Percentiles rank a stretch among this genome's conserved stretches.
phyloP scores from a whole-genome alignment of 345 rosid species.

The Xanthoceras sorbifolium region DNA sequence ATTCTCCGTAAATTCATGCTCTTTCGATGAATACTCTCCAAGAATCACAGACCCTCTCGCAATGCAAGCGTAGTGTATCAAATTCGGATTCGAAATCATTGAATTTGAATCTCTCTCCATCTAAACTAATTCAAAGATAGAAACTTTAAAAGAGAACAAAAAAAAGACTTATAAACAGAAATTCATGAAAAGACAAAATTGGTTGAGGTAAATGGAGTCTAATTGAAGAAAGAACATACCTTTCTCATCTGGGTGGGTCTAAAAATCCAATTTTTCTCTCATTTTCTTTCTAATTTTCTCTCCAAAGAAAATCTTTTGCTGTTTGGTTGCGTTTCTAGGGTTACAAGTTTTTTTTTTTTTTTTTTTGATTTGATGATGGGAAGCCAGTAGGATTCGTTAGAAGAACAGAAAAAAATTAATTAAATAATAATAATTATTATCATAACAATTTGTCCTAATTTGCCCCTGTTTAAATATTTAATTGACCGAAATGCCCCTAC shows the following conservation, averaged over 20 bases:
- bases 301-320: not conserved
- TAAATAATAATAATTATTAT: not conserved
- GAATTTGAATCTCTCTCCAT: constrained; percentile 17
- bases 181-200: constrained; percentile 9
- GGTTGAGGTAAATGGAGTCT: not conserved
- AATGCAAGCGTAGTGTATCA: constrained; percentile 63
- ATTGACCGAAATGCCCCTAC: not conserved
- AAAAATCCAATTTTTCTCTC: not conserved
- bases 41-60: constrained; percentile 62
- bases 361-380: not conserved
- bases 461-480: not conserved
- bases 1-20: constrained; percentile 47
- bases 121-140: not conserved
- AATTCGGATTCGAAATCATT: constrained; percentile 67
- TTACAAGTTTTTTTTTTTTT: not conserved
- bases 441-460: not conserved
- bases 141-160: not conserved
- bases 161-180: not conserved
- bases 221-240: not conserved
- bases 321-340: not conserved
- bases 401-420: not conserved
- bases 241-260: constrained; percentile 5
- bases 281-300: too few species aligned
- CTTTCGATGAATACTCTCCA: constrained; percentile 55
- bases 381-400: not conserved